Base-by-base conservation (phyloP, 2,329 filamentous ascomycete species). In the Aspergillus awamori region DNA sequence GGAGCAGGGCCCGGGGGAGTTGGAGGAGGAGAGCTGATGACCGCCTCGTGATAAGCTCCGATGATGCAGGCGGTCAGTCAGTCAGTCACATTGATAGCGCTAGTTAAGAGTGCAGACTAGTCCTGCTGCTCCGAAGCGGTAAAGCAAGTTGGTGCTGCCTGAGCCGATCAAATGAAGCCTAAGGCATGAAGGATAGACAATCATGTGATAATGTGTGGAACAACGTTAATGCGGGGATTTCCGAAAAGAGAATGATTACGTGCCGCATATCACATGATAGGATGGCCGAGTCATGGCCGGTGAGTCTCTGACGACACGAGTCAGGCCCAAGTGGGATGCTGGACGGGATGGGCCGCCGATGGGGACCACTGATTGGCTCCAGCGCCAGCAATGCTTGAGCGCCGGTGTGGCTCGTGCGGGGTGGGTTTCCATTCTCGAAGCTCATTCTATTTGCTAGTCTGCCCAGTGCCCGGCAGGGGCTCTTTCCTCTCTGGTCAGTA, bases 271-370 rank as follows among this genome's bases (percentile, higher is more conserved):
- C 53, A 56, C 41, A 41, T 56, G 53, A 56, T 20, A 8, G 8
- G 1, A 3, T n/a, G 5, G 26, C 24, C 20, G 53, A 56, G 22
- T 49, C 24, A 30, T 30, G 41, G 33, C 53, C 15, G 48, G 26
- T 20, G n/a, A 67, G 52, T 67, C 61, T 53, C 53, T 67, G 65
- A 67, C 65, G 64, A 67, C 65, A 67, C 60, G 64, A 67, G 65
- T 67, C 63, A 66, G 65, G 47, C 11, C 41, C 11, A 38, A 49
- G 57, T 60, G 53, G 60, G 47, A 62, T 58, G 26, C 20, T 57
- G 33, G 26, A 56, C 53, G 53, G 58, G 56, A 63, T 64, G 59
- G 54, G 48, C 51, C 63, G 57, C 60, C 56, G 60, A 60, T 49
- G 22, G 22, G 54, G 30, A 49, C 17, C 41, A 53, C 49, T 64